Conservation (phyloP, 805 yeast species). For the Scheffersomyces coipomensis region DNA sequence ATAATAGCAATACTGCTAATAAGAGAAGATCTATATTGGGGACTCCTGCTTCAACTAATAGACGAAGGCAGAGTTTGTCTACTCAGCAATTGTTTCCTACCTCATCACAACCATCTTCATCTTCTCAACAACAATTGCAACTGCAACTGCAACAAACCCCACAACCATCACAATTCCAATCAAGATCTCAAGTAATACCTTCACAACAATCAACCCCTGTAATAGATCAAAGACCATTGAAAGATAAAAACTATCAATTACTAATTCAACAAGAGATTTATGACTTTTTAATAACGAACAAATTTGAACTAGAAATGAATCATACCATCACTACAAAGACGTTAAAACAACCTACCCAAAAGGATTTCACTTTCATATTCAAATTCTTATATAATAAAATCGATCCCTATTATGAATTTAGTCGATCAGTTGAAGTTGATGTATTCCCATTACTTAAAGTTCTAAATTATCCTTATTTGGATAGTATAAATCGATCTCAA, state of each 20-base stretch:
- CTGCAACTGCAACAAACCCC: conserved; percentile 10
- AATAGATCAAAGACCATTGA: conserved; percentile 71
- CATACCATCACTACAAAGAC: conserved; percentile 66
- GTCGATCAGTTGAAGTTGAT: conserved; percentile 70
- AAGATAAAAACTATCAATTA: conserved; percentile 68
- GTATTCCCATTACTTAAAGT: conserved; percentile 64
- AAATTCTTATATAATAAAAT: conserved; percentile 74
- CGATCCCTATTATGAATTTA: conserved; percentile 76
- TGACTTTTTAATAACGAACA: conserved; percentile 59
- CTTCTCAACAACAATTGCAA: conserved; percentile 5
- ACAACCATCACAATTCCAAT: conserved; percentile 12
- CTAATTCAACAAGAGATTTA: conserved; percentile 65
- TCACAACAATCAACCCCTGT: conserved; percentile 8
- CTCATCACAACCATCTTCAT: conserved; percentile 10
- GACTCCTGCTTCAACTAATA: conserved; percentile 33
- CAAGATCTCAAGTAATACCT: conserved; percentile 8
- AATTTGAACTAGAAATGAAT: conserved; percentile 73
- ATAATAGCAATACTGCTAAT: conserved; percentile 7
- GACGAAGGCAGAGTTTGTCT: conserved; percentile 19
- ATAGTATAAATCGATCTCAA: conserved; percentile 77
- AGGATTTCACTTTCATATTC: conserved; percentile 75
- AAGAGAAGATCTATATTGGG: conserved; percentile 28
- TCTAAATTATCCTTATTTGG: conserved; percentile 77
- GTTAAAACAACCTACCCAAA: conserved; percentile 78
- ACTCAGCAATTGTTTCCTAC: conserved; percentile 7